phyloP scores from a whole-genome alignment of 2,329 filamentous ascomycete species.

The Colletotrichum nymphaeae region DNA sequence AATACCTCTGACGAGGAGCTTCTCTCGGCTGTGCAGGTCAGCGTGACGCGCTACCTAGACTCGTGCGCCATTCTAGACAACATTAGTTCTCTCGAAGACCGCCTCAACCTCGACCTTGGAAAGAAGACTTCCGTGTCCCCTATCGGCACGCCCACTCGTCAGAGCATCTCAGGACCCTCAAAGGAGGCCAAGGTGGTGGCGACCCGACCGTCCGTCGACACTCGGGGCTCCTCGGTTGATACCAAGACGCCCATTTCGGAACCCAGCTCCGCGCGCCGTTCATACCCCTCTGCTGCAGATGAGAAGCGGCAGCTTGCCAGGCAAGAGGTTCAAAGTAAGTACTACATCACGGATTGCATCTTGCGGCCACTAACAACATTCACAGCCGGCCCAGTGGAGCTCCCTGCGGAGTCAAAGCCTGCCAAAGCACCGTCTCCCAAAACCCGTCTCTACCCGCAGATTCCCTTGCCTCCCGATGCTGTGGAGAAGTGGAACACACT shows the following conservation, averaged over 20 bases:
- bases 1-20: slow-evolving; percentile 61
- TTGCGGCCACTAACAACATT: background rate
- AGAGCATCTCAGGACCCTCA: slow-evolving; percentile 25
- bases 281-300: slow-evolving; percentile 28
- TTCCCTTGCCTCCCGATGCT: slow-evolving; percentile 67
- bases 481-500: slow-evolving; percentile 78
- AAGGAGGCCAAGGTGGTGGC: slow-evolving; percentile 21
- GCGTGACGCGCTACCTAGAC: slow-evolving; percentile 68
- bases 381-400: slow-evolving; percentile 7
- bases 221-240: slow-evolving; percentile 48
- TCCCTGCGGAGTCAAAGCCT: slow-evolving; percentile 18
- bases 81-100: slow-evolving; percentile 66
- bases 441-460: slow-evolving; percentile 69
- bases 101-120: slow-evolving; percentile 60
- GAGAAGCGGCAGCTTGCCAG: slow-evolving; percentile 29
- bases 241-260: slow-evolving; percentile 19
- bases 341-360: background rate
- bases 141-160: background rate
- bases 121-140: slow-evolving; percentile 34
- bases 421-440: slow-evolving; percentile 47
- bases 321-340: slow-evolving; percentile 5
- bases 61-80: slow-evolving; percentile 72
- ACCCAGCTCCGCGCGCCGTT: slow-evolving; percentile 11
- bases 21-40: slow-evolving; percentile 63
- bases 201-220: slow-evolving; percentile 47